Evolutionary conservation across 176 grass and related monocot genomes (phyloP).

Genomic region (Chrysopogon serrulatus): DNA sequence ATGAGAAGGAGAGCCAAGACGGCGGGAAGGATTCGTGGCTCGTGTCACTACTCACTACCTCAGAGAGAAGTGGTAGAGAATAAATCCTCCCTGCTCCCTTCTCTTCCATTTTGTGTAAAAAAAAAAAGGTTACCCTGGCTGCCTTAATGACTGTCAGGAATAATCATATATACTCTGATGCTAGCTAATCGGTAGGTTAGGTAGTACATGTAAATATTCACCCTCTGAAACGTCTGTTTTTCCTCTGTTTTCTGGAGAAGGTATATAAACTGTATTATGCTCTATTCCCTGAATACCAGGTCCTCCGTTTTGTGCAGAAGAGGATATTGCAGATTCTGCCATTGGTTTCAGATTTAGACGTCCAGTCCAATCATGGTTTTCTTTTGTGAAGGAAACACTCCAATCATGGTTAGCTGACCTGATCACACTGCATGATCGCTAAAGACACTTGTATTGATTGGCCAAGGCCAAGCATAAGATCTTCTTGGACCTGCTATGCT

Average conservation of each 20-base stretch:
- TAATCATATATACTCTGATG: neutral
- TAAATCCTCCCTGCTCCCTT: constrained; percentile 7
- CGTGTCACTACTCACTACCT: neutral
- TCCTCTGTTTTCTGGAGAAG: neutral
- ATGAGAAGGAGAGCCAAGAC: neutral
- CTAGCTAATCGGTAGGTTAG: neutral
- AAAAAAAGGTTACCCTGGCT: neutral
- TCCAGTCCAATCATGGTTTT: neutral
- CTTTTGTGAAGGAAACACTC: too few species aligned
- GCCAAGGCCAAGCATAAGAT: too few species aligned
- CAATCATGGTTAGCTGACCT: neutral
- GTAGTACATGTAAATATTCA: constrained; percentile 8
- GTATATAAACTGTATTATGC: neutral
- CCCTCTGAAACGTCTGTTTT: too few species aligned
- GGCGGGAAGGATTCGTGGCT: neutral
- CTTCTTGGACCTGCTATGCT: neutral
- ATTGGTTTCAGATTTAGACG: neutral
- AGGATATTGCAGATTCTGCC: too few species aligned
- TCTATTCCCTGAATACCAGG: neutral
- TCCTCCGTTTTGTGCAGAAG: too few species aligned
- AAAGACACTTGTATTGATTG: too few species aligned
- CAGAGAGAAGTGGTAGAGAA: neutral
- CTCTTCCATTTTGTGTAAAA: constrained; percentile 32
- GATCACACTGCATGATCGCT: too few species aligned
- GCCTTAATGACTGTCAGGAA: neutral